Base-by-base conservation (phyloP, 2,329 filamentous ascomycete species). In the Amphichorda felina region DNA sequence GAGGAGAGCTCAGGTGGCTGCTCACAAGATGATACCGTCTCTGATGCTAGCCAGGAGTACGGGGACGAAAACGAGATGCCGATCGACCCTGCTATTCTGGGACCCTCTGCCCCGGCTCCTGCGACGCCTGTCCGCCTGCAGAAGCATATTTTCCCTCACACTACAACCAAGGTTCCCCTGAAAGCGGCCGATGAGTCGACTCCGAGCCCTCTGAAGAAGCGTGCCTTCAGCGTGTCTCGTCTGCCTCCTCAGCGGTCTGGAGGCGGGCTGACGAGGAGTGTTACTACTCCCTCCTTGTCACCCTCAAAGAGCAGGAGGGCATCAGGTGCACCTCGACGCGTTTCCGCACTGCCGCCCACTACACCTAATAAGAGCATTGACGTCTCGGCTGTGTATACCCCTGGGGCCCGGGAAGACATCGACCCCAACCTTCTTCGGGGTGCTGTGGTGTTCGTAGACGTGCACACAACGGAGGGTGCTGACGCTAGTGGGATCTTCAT, bases 401-500 rank as follows among this genome's bases (percentile, higher is more conserved):
- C 51, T 47, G 5, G 41, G 31, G 0, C 69, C 68, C 66, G 69
- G 5, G 61, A 61, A 2, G 67, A 77, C 36, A 43, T 76, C 8
- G 61, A 75, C 43, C 55, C 65, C 4, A 50, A 53, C 1, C 53
- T 82, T 4, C 65, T 89, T 3, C 68, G 70, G 15, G 86, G 85
- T 2, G 82, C 78, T 13, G 73, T 86, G 3, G 82, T 91, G 4
- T 86, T 79, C 50, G 82, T 91, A 2, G 86, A 94, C 53, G 84
- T 93, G 3, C 75, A 85, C 50, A 88, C 83, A 1, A 82, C 74
- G 8, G 82, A 91, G 48, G 86, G 86, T 5, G 79, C 77, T 17
- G 82, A 91, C 55, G 82, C 82, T 7, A 85, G 81, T 48, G 71
- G 71, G n/a, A 75, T 91, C 38, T 94, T 93, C 51, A 70, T 84